Evolutionary conservation across 352 stramenopile species (phyloP), one percentile per base, ranked within the genome.

Genomic region (Pythium angustatum): DNA sequence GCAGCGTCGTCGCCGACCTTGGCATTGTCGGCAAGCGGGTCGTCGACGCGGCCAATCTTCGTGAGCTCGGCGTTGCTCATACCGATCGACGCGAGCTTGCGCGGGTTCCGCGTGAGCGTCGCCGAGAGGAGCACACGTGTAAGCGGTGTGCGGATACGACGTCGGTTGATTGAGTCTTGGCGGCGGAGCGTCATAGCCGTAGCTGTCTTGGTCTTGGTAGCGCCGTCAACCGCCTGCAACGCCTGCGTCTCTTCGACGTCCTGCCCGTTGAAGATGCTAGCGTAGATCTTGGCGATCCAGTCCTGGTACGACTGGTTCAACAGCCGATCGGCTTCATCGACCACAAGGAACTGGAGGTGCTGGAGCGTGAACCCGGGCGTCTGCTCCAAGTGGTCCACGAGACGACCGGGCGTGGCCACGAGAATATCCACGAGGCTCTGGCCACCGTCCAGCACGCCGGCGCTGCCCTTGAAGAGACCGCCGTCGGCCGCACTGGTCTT

Each of bases 301-400:
- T 98, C 95, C 68, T 99, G 95, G 76, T 99, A 99, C 53, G 86
- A 93, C 78, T 99, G 95, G 67, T 96, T 98, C 54, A 99, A 69
- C 51, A 99, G 78, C 21, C 96, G 80, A 75, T 99, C 97, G 0
- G 96, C 97, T 78, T 99, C 97, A 64, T 99, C 97, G 30, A 99
- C 88, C 3, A 99, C 93, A 43, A 99, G 82, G 68, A 98, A 98
- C 71, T 94, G 80, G 51, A 99, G 75, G 71, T 99, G 96, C 66
- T 99, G 92, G 59, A 99, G 75, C 51, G 95, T 99, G 64, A 99
- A 99, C 36, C 96, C 96, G n/a, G 87, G 91, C 21, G 97, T 99
- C 64, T 97, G 87, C 67, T 98, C 90, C 28, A 99, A 69, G 76
- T 99, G 97, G 72, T 99, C 97, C 26, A 99, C 87, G 15, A 99